Percentiles rank a stretch among this genome's conserved stretches.
Evolutionary conservation across 2,329 filamentous ascomycete species (phyloP).

Genomic region (Phyllachora maydis): DNA sequence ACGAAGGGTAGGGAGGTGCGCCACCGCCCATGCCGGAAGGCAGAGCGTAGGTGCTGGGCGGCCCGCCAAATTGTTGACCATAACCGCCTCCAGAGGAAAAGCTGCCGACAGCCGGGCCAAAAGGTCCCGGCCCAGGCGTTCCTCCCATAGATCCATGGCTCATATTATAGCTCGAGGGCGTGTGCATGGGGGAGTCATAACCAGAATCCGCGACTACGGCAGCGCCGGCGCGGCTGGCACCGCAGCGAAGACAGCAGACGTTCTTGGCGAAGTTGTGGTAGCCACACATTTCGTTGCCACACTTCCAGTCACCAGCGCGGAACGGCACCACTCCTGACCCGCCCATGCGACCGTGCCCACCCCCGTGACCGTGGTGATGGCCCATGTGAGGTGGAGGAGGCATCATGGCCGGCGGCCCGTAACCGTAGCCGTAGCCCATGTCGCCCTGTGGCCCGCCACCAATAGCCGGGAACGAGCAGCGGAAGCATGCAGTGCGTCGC

Average conservation of each 20-base stretch:
- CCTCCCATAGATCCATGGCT: conserved; percentile 72
- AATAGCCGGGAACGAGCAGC: conserved; percentile 95
- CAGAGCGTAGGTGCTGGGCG: conserved; percentile 73
- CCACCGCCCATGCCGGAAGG: conserved; percentile 69
- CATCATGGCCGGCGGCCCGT: conserved; percentile 63
- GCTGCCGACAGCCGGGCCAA: conserved; percentile 45
- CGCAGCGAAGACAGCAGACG: conserved; percentile 89
- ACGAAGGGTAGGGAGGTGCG: conserved; percentile 58
- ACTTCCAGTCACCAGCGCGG: conserved; percentile 98
- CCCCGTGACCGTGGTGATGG: conserved; percentile 24
- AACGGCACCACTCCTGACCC: conserved; percentile 82
- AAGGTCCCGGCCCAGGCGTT: conserved; percentile 58
- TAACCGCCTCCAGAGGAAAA: conserved; percentile 45
- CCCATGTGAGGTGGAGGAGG: conserved; percentile 54
- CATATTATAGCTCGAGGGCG: conserved; percentile 66
- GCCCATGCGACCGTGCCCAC: conserved; percentile 45
- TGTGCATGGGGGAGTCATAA: conserved; percentile 80
- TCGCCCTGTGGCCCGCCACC: conserved; percentile 53
- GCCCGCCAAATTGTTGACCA: conserved; percentile 69
- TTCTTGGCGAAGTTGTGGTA: conserved; percentile 99
- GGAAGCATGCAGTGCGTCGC: conserved; percentile 93
- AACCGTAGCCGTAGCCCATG: conserved; percentile 40
- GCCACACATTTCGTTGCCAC: conserved; percentile 86
- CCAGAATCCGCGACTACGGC: conserved; percentile 88
- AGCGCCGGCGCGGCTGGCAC: conserved; percentile 81